Evolutionary conservation across 768 basidiomycete genomes (phyloP).

Genomic region (Mycena venus): DNA sequence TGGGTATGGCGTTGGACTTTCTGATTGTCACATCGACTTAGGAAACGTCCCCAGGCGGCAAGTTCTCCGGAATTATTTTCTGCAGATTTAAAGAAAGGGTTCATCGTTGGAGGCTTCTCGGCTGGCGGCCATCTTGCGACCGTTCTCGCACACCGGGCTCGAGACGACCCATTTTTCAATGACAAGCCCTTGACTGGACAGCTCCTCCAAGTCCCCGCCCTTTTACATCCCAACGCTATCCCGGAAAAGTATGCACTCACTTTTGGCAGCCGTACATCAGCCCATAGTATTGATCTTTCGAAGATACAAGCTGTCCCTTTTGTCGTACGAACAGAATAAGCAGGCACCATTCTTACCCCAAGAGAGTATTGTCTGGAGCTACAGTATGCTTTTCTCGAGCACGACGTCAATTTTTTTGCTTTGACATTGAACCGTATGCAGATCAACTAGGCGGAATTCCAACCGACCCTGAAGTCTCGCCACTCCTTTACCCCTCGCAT

Average conservation of each 20-base stretch:
- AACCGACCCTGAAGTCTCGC: constrained; percentile 27
- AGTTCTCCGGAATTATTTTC: background rate
- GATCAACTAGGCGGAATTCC: constrained; percentile 10
- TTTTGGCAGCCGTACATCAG: fast-evolving
- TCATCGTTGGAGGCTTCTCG: constrained; percentile 26
- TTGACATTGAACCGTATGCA: background rate
- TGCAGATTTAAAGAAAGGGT: constrained; percentile 30
- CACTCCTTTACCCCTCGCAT: constrained; percentile 28
- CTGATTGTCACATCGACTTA: background rate
- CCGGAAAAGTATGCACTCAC: constrained; percentile 18
- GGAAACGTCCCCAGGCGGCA: constrained; percentile 13
- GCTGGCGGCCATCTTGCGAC: constrained; percentile 28
- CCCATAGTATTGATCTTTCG: background rate
- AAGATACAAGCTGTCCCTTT: constrained; percentile 18
- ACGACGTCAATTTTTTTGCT: background rate
- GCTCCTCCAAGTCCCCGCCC: constrained; percentile 23
- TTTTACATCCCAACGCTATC: constrained; percentile 12
- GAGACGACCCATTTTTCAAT: constrained; percentile 31
- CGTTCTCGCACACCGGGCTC: constrained; percentile 20
- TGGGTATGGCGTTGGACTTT: constrained; percentile 8
- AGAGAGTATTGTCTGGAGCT: background rate
- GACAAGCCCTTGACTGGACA: constrained; percentile 19
- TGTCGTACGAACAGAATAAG: constrained; percentile 29
- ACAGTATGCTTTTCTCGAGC: too few relatives aligned
- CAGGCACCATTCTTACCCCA: background rate